These are phyloP conservation scores for Neofusicoccum kwambonambiense DNA, from an alignment of 2,329 filamentous ascomycete genomes.

Conservation along the genomic window DNA sequence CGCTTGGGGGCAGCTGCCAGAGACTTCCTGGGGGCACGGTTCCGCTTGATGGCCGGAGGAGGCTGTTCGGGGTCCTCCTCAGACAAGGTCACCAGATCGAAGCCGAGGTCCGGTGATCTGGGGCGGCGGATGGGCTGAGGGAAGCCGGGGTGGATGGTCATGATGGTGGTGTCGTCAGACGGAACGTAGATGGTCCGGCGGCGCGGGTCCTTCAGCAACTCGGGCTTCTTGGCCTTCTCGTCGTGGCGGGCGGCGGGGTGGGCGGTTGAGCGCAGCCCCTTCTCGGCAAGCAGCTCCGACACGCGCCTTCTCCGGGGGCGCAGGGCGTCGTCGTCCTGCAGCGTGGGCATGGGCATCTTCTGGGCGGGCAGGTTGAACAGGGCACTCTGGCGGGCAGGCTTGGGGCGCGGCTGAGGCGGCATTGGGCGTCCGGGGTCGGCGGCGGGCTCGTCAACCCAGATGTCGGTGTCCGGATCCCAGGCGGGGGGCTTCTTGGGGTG, in stretches of 20 bases:
- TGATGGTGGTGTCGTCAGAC: constrained; percentile 50
- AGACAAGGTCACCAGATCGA: constrained; percentile 39
- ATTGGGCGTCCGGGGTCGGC: constrained; percentile 28
- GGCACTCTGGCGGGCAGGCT: constrained; percentile 25
- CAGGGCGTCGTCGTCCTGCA: constrained; percentile 16
- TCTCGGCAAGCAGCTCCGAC: constrained; percentile 33
- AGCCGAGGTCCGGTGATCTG: constrained; percentile 37
- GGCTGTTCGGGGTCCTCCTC: constrained; percentile 37
- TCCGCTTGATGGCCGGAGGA: constrained; percentile 28
- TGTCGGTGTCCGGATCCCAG: constrained; percentile 36
- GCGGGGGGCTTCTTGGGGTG: constrained; percentile 24
- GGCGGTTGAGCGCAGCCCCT: not conserved
- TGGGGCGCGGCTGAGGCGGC: constrained; percentile 22
- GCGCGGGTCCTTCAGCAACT: constrained; percentile 42
- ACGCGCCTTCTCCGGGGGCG: constrained; percentile 36
- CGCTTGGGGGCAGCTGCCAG: constrained; percentile 50
- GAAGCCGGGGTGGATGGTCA: constrained; percentile 52
- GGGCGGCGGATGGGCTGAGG: constrained; percentile 29
- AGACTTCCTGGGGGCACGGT: constrained; percentile 38
- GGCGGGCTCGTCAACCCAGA: constrained; percentile 36
- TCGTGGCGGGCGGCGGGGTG: constrained; percentile 19
- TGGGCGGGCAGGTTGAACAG: constrained; percentile 39
- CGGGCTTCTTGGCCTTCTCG: constrained; percentile 29
- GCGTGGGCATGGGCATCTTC: constrained; percentile 29
- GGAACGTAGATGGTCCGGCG: constrained; percentile 53